Conservation (phyloP, 129 eudicot species). For the Escallonia herrerae region DNA sequence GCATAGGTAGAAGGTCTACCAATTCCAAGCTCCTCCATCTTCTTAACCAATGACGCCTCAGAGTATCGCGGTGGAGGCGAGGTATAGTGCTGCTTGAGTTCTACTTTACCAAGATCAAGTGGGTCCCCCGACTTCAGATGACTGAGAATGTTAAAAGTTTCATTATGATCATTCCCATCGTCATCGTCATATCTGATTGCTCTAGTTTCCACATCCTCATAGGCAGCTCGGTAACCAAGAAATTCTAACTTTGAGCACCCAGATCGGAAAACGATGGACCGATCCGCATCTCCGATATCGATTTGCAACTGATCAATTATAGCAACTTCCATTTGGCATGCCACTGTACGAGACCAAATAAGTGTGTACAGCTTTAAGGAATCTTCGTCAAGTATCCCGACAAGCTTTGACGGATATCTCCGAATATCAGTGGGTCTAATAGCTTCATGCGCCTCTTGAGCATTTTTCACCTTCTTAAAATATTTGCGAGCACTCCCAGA, state of each 20-base stretch:
- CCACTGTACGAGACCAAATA: slow-evolving; percentile 88
- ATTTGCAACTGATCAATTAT: slow-evolving; percentile 55
- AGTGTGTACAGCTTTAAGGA: slow-evolving; percentile 70
- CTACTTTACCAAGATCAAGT: slow-evolving; percentile 38
- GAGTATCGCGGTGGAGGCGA: slow-evolving; percentile 81
- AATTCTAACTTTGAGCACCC: slow-evolving; percentile 55
- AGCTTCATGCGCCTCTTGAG: slow-evolving; percentile 99
- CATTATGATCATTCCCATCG: slow-evolving; percentile 29
- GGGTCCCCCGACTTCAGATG: slow-evolving; percentile 37
- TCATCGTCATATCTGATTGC: slow-evolving; percentile 34
- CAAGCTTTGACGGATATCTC: slow-evolving; percentile 68
- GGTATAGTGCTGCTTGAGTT: slow-evolving; percentile 74
- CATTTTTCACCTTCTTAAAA: slow-evolving; percentile 80
- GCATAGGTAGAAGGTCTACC: slow-evolving; percentile 99
- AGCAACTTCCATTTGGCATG: slow-evolving; percentile 93
- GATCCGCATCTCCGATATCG: slow-evolving; percentile 50
- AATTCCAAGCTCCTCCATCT: slow-evolving; percentile 96
- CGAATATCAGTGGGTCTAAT: slow-evolving; percentile 82
- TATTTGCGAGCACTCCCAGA: slow-evolving; percentile 52
- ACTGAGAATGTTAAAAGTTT: slow-evolving; percentile 36
- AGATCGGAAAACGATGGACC: slow-evolving; percentile 57
- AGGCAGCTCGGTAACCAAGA: slow-evolving; percentile 69
- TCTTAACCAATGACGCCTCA: slow-evolving; percentile 81
- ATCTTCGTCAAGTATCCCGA: slow-evolving; percentile 71
- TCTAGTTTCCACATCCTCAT: slow-evolving; percentile 58